These are phyloP conservation scores for Vigna hirtella DNA, from an alignment of 306 rosid species.

Conservation along the genomic window DNA sequence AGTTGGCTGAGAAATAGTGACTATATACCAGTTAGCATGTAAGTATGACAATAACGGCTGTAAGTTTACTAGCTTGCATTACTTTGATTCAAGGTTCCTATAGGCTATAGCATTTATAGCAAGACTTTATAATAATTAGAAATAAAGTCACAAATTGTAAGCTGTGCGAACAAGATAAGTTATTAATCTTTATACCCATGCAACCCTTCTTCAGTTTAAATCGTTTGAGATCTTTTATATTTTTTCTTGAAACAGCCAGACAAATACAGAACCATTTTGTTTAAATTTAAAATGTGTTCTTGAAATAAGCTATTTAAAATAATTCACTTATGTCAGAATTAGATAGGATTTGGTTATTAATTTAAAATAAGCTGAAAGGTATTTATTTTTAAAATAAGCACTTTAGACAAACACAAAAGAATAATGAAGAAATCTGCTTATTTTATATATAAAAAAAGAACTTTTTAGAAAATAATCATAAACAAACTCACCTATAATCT, in stretches of 20 bases:
- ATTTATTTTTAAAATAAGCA: too few relatives aligned
- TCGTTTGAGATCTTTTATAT: not conserved
- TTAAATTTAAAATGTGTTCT: too few relatives aligned
- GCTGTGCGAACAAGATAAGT: slow-evolving; percentile 8
- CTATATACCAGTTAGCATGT: slow-evolving; percentile 12
- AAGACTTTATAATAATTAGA: not conserved
- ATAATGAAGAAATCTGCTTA: too few relatives aligned
- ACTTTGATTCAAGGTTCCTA: slow-evolving; percentile 33
- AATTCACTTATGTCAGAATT: too few relatives aligned
- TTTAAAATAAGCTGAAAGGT: too few relatives aligned
- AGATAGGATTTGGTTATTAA: too few relatives aligned
- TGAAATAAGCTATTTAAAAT: too few relatives aligned
- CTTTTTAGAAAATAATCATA: too few relatives aligned
- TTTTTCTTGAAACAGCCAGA: not conserved
- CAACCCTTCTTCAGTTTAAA: slow-evolving; percentile 10
- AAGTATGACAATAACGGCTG: not conserved
- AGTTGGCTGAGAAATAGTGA: slow-evolving; percentile 11
- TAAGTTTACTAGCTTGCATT: not conserved
- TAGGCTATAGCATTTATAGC: slow-evolving; percentile 4
- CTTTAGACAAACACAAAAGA: too few relatives aligned
- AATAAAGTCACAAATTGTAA: not conserved
- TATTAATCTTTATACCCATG: not conserved
- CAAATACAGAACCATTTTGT: not conserved
- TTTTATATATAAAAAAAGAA: too few relatives aligned
- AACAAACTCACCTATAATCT: not conserved